Evolutionary conservation across 75 land plant genomes (phyloP).

Genomic region (Picea sitchensis): DNA sequence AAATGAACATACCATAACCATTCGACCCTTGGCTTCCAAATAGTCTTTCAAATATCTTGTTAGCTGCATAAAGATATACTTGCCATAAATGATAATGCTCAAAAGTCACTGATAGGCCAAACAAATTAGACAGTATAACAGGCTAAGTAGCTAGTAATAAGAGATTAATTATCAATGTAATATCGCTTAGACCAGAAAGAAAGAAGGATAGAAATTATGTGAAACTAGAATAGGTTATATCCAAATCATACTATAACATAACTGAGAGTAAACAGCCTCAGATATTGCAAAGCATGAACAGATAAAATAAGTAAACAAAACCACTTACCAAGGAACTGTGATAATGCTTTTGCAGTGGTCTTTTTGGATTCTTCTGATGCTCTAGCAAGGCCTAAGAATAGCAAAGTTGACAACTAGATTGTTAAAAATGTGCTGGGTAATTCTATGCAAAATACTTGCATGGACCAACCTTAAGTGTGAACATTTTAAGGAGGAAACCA

Average conservation of each 20-base stretch:
- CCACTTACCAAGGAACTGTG: constrained; percentile 59
- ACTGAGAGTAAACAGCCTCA: neutral
- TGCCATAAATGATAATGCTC: neutral
- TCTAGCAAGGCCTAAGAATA: constrained; percentile 62
- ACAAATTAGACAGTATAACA: neutral
- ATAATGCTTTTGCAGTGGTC: constrained; percentile 59
- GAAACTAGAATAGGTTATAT: neutral
- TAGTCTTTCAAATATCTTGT: constrained; percentile 68
- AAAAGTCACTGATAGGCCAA: neutral
- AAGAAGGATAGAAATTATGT: neutral
- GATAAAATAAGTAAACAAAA: neutral
- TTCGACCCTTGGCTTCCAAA: constrained; percentile 68
- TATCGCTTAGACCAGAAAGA: neutral
- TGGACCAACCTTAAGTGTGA: neutral
- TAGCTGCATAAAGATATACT: constrained; percentile 34
- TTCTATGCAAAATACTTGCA: neutral
- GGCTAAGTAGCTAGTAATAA: neutral
- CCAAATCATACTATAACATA: too few species aligned
- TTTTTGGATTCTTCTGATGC: constrained; percentile 78
- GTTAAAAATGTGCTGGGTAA: neutral
- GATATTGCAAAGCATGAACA: neutral
- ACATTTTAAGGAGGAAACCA: neutral
- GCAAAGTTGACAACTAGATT: neutral
- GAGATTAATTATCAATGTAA: neutral
- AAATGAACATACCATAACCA: constrained; percentile 54